Percentiles rank a stretch among this genome's conserved stretches.
phyloP scores from a whole-genome alignment of 257 asterid genomes.

The Nicotiana tabacum region DNA sequence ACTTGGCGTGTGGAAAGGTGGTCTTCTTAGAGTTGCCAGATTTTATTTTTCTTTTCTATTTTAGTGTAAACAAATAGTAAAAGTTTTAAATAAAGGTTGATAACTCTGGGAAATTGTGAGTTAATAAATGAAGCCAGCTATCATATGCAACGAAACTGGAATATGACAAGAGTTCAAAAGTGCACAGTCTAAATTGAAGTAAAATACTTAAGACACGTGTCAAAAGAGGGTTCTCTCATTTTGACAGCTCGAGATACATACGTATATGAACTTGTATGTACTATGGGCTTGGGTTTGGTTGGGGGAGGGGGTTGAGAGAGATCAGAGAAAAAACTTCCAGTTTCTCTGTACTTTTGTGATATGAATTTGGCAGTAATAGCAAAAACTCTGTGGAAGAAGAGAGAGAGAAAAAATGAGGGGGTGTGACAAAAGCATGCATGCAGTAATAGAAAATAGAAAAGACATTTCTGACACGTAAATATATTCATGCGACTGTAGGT shows the following conservation, averaged over 20 bases:
- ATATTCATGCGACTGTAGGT: background rate
- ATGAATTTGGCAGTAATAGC: background rate
- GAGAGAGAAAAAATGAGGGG: background rate
- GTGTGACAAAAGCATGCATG: conserved; percentile 12
- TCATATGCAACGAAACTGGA: background rate
- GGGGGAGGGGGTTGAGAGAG: background rate
- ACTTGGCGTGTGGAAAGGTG: background rate
- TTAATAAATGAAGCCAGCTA: conserved; percentile 5
- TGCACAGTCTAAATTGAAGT: background rate
- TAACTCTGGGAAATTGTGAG: background rate
- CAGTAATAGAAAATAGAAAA: background rate
- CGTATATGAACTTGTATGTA: background rate
- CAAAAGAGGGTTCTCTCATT: background rate
- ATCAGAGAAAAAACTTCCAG: background rate
- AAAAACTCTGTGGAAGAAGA: background rate
- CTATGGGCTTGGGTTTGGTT: background rate
- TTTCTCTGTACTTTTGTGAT: background rate
- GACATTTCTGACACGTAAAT: conserved; percentile 27
- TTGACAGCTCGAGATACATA: background rate
- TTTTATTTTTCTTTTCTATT: background rate
- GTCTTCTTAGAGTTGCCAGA: background rate
- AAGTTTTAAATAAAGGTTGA: background rate
- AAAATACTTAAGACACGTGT: background rate
- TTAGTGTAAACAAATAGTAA: background rate
- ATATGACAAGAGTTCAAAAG: background rate